These are phyloP conservation scores for Globisporangium carolinianum DNA, from an alignment of 352 stramenopile genomes.

Conservation along the genomic window DNA sequence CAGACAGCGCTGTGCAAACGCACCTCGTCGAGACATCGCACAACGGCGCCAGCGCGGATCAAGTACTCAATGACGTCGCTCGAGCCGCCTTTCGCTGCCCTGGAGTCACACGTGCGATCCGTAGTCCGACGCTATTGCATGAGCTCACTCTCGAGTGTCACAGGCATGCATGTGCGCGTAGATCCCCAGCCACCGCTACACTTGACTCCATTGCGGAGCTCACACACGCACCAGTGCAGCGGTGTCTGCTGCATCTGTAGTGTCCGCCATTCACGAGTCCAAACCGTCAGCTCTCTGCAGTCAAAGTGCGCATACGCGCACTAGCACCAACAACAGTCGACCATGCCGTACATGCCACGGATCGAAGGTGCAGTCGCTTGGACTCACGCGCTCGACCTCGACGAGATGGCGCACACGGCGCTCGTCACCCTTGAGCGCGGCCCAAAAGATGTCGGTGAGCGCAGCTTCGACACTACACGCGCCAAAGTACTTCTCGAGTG, in stretches of 20 bases:
- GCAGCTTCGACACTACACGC: constrained; percentile 35
- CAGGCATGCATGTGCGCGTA: too few species aligned
- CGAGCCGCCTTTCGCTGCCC: constrained; percentile 60
- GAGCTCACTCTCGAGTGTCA: too few species aligned
- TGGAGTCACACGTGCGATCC: constrained; percentile 7
- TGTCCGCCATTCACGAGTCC: too few species aligned
- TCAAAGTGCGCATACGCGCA: too few species aligned
- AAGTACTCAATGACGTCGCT: constrained; percentile 48
- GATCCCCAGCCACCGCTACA: too few species aligned
- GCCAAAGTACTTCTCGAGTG: constrained; percentile 69
- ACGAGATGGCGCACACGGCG: constrained; percentile 48
- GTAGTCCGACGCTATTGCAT: too few species aligned
- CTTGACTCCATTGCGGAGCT: too few species aligned
- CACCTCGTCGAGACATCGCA: constrained; percentile 47
- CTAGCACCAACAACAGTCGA: background rate
- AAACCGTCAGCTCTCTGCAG: too few species aligned
- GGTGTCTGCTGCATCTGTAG: constrained; percentile 50
- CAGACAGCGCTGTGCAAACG: background rate
- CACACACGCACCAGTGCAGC: constrained; percentile 43
- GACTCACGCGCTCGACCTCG: constrained; percentile 41
- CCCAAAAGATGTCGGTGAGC: constrained; percentile 66
- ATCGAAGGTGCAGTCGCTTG: constrained; percentile 39
- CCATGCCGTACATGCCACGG: constrained; percentile 47
- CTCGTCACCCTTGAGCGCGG: constrained; percentile 55
- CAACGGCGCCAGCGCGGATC: constrained; percentile 35